Evolutionary conservation across 2,329 filamentous ascomycete genomes (phyloP).

Genomic region (Karstenula rhodostoma): DNA sequence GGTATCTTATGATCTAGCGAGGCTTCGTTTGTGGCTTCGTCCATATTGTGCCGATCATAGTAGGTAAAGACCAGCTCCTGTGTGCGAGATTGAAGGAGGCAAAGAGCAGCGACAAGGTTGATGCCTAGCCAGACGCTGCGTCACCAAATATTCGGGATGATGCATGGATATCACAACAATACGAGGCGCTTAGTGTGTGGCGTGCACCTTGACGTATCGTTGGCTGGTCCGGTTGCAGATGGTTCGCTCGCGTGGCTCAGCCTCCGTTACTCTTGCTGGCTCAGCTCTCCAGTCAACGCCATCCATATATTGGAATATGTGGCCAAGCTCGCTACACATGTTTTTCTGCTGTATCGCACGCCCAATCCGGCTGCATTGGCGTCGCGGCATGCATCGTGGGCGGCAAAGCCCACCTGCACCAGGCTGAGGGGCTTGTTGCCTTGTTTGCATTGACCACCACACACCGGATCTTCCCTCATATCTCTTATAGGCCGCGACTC

Average conservation of each 20-base stretch:
- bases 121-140: not conserved
- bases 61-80: not conserved
- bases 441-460: no score
- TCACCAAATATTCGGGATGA: not conserved
- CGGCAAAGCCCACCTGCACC: not conserved
- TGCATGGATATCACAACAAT: not conserved
- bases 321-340: not conserved
- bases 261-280: not conserved
- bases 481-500: not conserved
- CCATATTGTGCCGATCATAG: conserved; percentile 9
- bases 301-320: not conserved
- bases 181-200: not conserved
- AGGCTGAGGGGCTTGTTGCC: not conserved
- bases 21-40: conserved; percentile 15
- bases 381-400: not conserved
- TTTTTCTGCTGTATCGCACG: not conserved
- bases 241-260: not conserved
- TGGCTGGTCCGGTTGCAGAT: not conserved
- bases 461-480: not conserved
- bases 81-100: not conserved
- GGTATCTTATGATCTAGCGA: conserved; percentile 19
- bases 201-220: not conserved
- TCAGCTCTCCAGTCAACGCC: not conserved
- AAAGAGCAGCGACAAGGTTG: not conserved
- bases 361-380: not conserved